A percentile compares a stretch with the other conserved stretches of the same genome.
These are phyloP conservation scores for Cutaneotrichosporon curvatum DNA, from an alignment of 1,284 basidiomycete genomes.

Conservation along the genomic window DNA sequence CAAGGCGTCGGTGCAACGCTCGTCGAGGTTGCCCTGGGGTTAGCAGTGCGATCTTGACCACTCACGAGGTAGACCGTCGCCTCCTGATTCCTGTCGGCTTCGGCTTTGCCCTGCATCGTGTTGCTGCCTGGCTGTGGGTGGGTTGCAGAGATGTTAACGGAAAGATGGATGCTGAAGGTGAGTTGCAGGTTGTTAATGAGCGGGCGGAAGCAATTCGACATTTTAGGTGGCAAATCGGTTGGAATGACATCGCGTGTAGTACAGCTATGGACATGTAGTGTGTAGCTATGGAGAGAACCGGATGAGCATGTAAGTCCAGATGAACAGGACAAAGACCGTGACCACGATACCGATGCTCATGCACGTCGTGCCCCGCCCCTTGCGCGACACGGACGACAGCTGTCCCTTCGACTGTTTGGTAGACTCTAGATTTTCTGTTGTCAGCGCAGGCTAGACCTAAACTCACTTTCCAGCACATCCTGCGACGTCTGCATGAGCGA, in stretches of 20 bases:
- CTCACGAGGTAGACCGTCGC: constrained; percentile 83
- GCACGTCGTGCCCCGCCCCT: constrained; percentile 44
- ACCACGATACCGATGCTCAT: constrained; percentile 40
- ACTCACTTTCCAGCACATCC: constrained; percentile 42
- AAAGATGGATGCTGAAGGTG: background rate
- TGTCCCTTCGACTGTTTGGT: constrained; percentile 40
- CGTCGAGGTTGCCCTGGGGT: constrained; percentile 86
- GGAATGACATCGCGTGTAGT: too few species aligned
- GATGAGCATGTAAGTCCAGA: constrained; percentile 48
- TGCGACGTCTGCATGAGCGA: constrained; percentile 38
- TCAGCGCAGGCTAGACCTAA: background rate
- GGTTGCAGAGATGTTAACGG: too few species aligned
- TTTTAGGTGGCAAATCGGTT: constrained; percentile 1
- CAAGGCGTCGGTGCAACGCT: constrained; percentile 84
- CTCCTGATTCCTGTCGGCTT: constrained; percentile 82
- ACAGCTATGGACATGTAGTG: background rate
- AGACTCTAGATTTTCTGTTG: constrained; percentile 36
- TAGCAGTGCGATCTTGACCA: background rate
- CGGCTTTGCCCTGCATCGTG: constrained; percentile 52
- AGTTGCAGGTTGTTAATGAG: background rate
- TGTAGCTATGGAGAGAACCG: constrained; percentile 34
- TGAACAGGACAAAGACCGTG: constrained; percentile 40
- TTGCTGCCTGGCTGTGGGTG: background rate
- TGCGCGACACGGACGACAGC: constrained; percentile 38
- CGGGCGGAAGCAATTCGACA: constrained; percentile 2